phyloP scores from a whole-genome alignment of 2,329 filamentous ascomycete genomes.

The Xylaria sp. region DNA sequence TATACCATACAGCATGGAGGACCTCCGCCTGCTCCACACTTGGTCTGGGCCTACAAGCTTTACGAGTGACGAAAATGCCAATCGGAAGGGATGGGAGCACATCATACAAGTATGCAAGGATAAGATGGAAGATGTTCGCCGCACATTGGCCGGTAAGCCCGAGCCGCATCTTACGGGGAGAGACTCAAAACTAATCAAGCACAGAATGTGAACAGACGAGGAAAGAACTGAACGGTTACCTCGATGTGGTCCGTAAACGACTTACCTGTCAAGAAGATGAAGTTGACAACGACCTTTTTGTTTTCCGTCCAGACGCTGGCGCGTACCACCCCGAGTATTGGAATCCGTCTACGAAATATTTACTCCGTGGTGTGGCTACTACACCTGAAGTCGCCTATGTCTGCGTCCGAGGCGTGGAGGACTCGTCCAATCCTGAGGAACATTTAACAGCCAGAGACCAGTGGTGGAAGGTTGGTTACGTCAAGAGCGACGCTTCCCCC shows the following conservation, averaged over 20 bases:
- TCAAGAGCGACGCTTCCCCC: conserved; percentile 47
- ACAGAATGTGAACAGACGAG: conserved; percentile 32
- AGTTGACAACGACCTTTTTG: conserved; percentile 37
- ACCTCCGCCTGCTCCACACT: conserved; percentile 45
- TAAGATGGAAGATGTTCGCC: conserved; percentile 43
- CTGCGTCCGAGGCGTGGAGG: conserved; percentile 50
- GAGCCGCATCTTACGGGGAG: background rate
- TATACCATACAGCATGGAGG: conserved; percentile 35
- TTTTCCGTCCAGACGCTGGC: conserved; percentile 34
- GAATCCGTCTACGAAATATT: conserved; percentile 50
- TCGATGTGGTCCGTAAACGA: conserved; percentile 37
- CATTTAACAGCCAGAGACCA: conserved; percentile 48
- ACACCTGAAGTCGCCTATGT: conserved; percentile 55
- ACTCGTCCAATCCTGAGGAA: conserved; percentile 51
- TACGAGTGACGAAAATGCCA: conserved; percentile 42
- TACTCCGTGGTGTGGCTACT: conserved; percentile 58
- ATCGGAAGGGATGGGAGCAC: conserved; percentile 41
- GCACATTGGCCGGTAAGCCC: conserved; percentile 45
- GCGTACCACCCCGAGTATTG: conserved; percentile 45
- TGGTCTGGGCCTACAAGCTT: conserved; percentile 47
- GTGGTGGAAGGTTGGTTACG: conserved; percentile 61
- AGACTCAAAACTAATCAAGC: conserved; percentile 20
- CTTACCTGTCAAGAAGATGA: conserved; percentile 42
- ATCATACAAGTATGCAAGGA: conserved; percentile 43
- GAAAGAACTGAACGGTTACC: conserved; percentile 26